A percentile compares a stretch with the other conserved stretches of the same genome.
Conservation (phyloP, 1,139 yeast species). For the Meyerozyma guilliermondii region DNA sequence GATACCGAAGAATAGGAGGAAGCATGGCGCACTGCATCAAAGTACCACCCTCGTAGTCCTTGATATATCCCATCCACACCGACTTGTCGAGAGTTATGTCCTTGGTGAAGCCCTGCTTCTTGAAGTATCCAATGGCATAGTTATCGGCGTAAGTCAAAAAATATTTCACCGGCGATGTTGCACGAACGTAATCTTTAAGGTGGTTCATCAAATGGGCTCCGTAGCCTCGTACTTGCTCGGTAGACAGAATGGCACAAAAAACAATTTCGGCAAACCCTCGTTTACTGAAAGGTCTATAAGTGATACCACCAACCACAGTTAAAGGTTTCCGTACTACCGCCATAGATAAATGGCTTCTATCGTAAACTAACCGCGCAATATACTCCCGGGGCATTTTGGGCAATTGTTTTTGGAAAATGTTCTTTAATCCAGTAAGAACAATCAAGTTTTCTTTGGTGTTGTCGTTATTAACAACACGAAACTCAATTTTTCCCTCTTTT, state of each 20-base stretch:
- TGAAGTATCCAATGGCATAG: conserved; percentile 97
- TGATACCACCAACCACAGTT: conserved; percentile 96
- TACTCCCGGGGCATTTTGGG: conserved; percentile 99
- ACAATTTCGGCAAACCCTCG: conserved; percentile 96
- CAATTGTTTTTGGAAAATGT: conserved; percentile 92
- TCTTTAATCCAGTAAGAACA: conserved; percentile 89
- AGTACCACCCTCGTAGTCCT: conserved; percentile 98
- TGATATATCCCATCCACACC: conserved; percentile 97
- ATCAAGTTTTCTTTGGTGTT: conserved; percentile 82
- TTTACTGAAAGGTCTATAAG: conserved; percentile 88
- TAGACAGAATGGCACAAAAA: conserved; percentile 94
- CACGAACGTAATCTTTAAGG: conserved; percentile 87
- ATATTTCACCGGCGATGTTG: conserved; percentile 80
- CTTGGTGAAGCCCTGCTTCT: conserved; percentile 96
- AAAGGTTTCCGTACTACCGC: conserved; percentile 92
- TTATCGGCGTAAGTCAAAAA: conserved; percentile 96
- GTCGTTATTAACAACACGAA: conserved; percentile 93
- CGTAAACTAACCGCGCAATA: conserved; percentile 90
- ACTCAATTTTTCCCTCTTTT: conserved; percentile 84
- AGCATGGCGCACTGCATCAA: conserved; percentile 96
- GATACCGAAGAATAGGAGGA: conserved; percentile 71
- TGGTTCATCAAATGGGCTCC: conserved; percentile 99
- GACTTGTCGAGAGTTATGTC: conserved; percentile 82
- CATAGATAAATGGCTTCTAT: conserved; percentile 88
- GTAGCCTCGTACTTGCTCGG: conserved; percentile 96